These are phyloP conservation scores for Ceratobasidium sp. DNA, from an alignment of 1,284 basidiomycete species.

Conservation along the genomic window DNA sequence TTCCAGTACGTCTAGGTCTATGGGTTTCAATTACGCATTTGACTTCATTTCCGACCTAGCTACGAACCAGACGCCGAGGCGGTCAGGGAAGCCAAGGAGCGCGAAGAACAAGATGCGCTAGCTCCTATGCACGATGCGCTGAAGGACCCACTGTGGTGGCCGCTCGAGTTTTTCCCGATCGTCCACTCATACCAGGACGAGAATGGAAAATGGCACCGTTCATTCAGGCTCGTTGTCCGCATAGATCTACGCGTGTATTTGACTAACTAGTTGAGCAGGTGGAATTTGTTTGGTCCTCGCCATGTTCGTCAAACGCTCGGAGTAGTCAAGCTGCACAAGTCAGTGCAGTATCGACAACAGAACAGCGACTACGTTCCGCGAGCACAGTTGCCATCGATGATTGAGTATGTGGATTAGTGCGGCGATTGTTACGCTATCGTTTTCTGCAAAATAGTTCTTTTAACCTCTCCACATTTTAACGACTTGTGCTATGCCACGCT, in stretches of 20 bases:
- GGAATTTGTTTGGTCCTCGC: constrained; percentile 36
- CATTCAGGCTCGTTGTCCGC: constrained; percentile 7
- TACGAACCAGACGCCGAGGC: constrained; percentile 16
- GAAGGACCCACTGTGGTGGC: constrained; percentile 39
- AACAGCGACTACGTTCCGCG: constrained; percentile 11
- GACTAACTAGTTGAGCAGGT: neutral
- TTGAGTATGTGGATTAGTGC: constrained; percentile 35
- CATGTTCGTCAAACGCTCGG: constrained; percentile 31
- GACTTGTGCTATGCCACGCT: neutral
- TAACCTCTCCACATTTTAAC: neutral
- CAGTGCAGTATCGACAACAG: constrained; percentile 21
- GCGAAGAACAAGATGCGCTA: constrained; percentile 25
- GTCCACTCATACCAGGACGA: constrained; percentile 36
- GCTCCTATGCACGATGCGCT: constrained; percentile 26
- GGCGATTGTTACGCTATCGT: neutral
- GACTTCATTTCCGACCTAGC: constrained; percentile 3
- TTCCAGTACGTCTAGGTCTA: constrained; percentile 4
- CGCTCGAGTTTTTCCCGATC: constrained; percentile 37
- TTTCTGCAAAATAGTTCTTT: neutral
- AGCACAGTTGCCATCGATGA: constrained; percentile 1
- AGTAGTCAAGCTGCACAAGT: constrained; percentile 28
- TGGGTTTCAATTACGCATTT: no score
- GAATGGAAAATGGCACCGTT: constrained; percentile 30
- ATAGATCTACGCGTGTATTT: neutral
- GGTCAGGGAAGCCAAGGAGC: constrained; percentile 17